Conservation (phyloP, 2,329 filamentous ascomycete genomes). For the Coniochaeta sp. region DNA sequence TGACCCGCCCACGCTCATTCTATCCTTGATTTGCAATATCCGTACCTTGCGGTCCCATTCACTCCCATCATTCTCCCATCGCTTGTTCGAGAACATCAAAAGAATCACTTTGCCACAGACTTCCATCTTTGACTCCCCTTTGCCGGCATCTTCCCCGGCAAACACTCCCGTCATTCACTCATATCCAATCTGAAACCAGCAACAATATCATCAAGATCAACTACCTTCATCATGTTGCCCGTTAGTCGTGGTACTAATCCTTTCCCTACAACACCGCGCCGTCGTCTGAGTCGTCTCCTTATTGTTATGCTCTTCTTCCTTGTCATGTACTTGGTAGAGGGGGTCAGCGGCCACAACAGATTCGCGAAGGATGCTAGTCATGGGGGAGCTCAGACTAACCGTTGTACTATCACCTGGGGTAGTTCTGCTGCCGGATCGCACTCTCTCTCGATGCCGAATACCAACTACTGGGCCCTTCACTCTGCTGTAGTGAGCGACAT, state of each 20-base stretch:
- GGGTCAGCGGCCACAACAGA: not conserved
- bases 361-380: not conserved
- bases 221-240: not conserved
- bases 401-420: slow-evolving; percentile 1
- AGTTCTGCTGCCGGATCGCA: not conserved
- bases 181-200: not conserved
- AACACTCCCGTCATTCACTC: not conserved
- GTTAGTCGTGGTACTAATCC: not conserved
- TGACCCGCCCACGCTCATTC: not conserved
- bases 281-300: not conserved
- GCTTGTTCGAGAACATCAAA: not conserved
- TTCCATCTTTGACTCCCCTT: not conserved
- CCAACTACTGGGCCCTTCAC: not conserved
- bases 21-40: not conserved
- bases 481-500: not conserved
- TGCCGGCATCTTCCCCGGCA: not conserved
- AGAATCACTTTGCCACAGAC: not conserved
- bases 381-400: not conserved
- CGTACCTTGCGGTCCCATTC: not conserved
- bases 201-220: not conserved
- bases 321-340: not conserved
- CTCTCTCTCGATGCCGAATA: not conserved
- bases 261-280: not conserved
- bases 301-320: not conserved
- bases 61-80: not conserved